Evolutionary conservation across 2,329 filamentous ascomycete species (phyloP).

Genomic region (Ceratocystis eucalypticola): DNA sequence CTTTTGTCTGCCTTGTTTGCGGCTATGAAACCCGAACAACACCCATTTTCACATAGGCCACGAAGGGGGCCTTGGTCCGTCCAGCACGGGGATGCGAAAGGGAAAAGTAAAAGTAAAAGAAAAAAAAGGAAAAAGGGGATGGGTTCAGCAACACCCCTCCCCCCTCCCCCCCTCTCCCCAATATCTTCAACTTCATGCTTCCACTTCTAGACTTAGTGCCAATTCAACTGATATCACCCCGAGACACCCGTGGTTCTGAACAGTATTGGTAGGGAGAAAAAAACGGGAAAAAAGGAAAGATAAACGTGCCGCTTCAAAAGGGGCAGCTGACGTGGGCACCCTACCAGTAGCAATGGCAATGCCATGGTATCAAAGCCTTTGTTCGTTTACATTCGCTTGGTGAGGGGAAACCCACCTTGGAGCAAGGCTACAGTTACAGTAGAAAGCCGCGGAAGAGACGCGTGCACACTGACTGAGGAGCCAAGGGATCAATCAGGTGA

Average conservation of each 20-base stretch:
- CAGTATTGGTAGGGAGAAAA: neutral
- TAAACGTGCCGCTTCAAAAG: neutral
- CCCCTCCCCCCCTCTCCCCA: too few relatives aligned
- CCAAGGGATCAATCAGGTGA: neutral
- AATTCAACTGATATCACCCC: neutral
- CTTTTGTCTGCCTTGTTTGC: too few relatives aligned
- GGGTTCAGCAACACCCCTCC: too few relatives aligned
- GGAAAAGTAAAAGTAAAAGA: too few relatives aligned
- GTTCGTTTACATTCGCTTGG: neutral
- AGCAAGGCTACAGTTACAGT: neutral
- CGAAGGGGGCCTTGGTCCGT: too few relatives aligned
- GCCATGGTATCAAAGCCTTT: neutral
- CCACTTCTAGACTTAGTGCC: too few relatives aligned
- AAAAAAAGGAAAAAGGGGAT: too few relatives aligned
- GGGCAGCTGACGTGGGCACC: neutral
- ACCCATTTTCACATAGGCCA: too few relatives aligned
- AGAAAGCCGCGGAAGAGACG: neutral
- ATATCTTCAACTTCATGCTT: too few relatives aligned
- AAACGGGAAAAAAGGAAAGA: neutral
- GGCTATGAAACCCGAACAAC: too few relatives aligned
- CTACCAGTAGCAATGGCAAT: neutral
- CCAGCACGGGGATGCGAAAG: too few relatives aligned
- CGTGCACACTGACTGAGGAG: neutral
- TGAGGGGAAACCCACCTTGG: neutral
- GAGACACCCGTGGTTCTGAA: neutral